A percentile compares a stretch with the other conserved stretches of the same genome.
These are phyloP conservation scores for Saturnispora sanitii DNA, from an alignment of 805 yeast species.

Conservation along the genomic window DNA sequence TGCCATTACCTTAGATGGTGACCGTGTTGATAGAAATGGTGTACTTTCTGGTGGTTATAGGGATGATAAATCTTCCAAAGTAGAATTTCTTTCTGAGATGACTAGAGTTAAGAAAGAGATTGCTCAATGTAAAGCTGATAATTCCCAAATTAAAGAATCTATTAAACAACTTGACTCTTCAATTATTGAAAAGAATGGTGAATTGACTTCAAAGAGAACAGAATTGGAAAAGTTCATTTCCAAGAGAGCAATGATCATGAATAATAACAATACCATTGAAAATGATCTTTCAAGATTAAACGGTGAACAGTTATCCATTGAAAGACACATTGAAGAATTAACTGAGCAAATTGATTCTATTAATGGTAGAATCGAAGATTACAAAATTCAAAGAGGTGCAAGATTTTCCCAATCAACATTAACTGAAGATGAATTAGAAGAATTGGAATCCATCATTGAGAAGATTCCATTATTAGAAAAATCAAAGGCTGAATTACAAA, in stretches of 20 bases:
- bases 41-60: constrained; percentile 82
- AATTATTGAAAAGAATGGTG: constrained; percentile 41
- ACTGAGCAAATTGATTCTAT: constrained; percentile 27
- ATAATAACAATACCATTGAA: constrained; percentile 32
- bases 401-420: constrained; percentile 43
- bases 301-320: constrained; percentile 33
- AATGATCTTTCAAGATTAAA: constrained; percentile 34
- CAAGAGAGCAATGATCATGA: constrained; percentile 34
- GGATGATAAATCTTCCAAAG: constrained; percentile 55
- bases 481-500: constrained; percentile 32
- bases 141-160: constrained; percentile 30
- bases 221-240: constrained; percentile 36
- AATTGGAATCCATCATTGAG: constrained; percentile 28
- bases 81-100: constrained; percentile 57
- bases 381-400: constrained; percentile 39
- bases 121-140: constrained; percentile 30
- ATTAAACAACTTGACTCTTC: constrained; percentile 39
- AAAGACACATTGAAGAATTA: constrained; percentile 29
- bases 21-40: constrained; percentile 75
- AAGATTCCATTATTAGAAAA: constrained; percentile 32
- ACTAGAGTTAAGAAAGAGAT: constrained; percentile 42
- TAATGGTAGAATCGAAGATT: constrained; percentile 33
- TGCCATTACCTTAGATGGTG: constrained; percentile 89
- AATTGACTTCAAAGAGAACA: constrained; percentile 27
- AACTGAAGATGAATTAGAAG: constrained; percentile 37